phyloP scores from a whole-genome alignment of 2,329 filamentous ascomycete species.

The Botrytis elliptica region DNA sequence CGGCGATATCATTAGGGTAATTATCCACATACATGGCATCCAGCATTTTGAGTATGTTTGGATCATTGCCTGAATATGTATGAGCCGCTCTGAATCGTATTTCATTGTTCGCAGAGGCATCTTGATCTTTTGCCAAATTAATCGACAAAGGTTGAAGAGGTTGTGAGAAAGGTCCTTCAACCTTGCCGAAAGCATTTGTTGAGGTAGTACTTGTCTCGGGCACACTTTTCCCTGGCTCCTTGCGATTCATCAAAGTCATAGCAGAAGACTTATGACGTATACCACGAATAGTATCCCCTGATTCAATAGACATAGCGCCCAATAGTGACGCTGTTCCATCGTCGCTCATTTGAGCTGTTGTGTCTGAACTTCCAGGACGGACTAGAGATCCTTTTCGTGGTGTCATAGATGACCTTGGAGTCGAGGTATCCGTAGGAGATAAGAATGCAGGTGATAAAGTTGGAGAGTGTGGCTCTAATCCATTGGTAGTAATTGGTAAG shows the following conservation, averaged over 20 bases:
- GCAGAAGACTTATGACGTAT: slow-evolving; percentile 60
- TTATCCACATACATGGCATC: slow-evolving; percentile 81
- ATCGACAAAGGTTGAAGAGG: slow-evolving; percentile 40
- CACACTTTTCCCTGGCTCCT: slow-evolving; percentile 57
- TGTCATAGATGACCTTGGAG: slow-evolving; percentile 22
- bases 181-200: slow-evolving; percentile 62
- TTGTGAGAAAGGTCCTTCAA: slow-evolving; percentile 51
- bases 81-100: slow-evolving; percentile 64
- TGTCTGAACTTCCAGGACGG: slow-evolving; percentile 21
- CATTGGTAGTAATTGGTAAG: slow-evolving; percentile 25
- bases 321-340: slow-evolving; percentile 36
- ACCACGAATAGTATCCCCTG: slow-evolving; percentile 41
- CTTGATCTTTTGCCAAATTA: slow-evolving; percentile 41
- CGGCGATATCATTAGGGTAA: slow-evolving; percentile 62
- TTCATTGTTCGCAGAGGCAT: slow-evolving; percentile 40
- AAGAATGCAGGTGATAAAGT: slow-evolving; percentile 29
- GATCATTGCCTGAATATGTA: slow-evolving; percentile 79
- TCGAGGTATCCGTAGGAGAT: slow-evolving; percentile 30
- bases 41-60: slow-evolving; percentile 67
- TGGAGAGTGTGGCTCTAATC: slow-evolving; percentile 26
- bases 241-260: slow-evolving; percentile 58
- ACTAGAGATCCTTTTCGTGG: slow-evolving; percentile 27
- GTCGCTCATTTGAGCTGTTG: slow-evolving; percentile 33
- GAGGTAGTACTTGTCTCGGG: slow-evolving; percentile 65
- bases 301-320: slow-evolving; percentile 36